Evolutionary conservation across 2,329 filamentous ascomycete species (phyloP).

Genomic region (Phaeosphaeriaceae sp.): DNA sequence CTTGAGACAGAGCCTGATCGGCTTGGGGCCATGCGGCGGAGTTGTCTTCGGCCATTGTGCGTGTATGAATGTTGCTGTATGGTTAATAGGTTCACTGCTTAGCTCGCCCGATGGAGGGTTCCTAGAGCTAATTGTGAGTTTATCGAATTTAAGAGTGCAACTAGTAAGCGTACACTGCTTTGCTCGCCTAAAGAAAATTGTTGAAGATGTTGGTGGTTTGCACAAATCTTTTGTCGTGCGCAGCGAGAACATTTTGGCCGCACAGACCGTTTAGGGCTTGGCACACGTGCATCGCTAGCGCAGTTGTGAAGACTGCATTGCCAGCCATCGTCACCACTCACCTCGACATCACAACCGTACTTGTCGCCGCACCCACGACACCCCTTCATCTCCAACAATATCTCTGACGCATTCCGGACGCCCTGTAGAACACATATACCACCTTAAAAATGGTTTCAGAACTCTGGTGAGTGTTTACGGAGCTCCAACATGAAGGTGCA

Average conservation of each 20-base stretch:
- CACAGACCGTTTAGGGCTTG: constrained; percentile 10
- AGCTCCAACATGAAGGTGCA: constrained; percentile 36
- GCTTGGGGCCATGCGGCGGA: constrained; percentile 48
- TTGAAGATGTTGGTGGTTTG: constrained; percentile 18
- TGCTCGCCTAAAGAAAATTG: constrained; percentile 35
- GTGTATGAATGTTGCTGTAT: constrained; percentile 2
- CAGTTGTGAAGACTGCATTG: constrained; percentile 31
- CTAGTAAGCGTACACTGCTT: constrained; percentile 36
- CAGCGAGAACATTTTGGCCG: constrained; percentile 1
- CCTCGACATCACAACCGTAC: constrained; percentile 36
- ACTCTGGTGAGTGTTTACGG: constrained; percentile 72
- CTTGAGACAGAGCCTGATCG: constrained; percentile 57
- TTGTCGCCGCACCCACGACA: constrained; percentile 35
- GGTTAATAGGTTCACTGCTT: constrained; percentile 31
- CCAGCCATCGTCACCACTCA: constrained; percentile 47
- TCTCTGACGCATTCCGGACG: constrained; percentile 28
- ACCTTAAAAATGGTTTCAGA: constrained; percentile 74
- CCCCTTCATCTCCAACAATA: constrained; percentile 39
- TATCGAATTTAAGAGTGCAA: not conserved
- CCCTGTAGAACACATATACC: constrained; percentile 24
- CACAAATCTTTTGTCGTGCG: not conserved
- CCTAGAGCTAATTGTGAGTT: not conserved
- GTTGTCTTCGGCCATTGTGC: constrained; percentile 39
- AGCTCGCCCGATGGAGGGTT: constrained; percentile 31
- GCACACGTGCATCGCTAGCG: constrained; percentile 35